Base-by-base conservation (phyloP, 2,329 filamentous ascomycete genomes). In the Ilyonectria robusta region DNA sequence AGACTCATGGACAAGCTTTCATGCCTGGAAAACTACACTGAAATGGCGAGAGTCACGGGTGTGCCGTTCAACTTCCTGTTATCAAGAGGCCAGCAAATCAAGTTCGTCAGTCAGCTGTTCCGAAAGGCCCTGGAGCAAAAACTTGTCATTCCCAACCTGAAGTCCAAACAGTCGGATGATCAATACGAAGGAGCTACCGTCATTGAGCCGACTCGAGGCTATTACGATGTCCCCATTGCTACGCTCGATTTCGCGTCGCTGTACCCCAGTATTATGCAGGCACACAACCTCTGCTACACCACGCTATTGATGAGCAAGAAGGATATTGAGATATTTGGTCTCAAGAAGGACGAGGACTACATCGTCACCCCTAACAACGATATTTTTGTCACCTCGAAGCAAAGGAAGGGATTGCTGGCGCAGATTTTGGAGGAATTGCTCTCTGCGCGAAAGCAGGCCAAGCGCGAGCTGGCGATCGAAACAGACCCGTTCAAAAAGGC, bases 41-140 rank as follows among this genome's bases (percentile, higher is more conserved):
- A 99, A 83, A 99, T 99, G 96, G 95, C 96, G 65, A 96, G 96
- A 89, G 96, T 99, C 82, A 99, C 97, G 29, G 96, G 96, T 75
- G 95, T 99, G 5, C 96, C 96, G 0, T 99, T 99, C 85, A 98
- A 97, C 78, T 97, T 92, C 77, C 87, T 99, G 50, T 87, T 99
- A 2, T 91, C 96, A 26, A 91, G 95, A 77, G 96, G 96, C 50
- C 96, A 99, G 80, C 97, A 99, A 81, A 91, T 99, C 79, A 97
- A 97, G 77, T 99, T 99, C 82, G 89, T 99, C 83, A 98, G 95
- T 79, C 96, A 99, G 78, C 86, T 99, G 17, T 99, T 97, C 86
- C 92, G 96, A 64, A 98, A 98, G 81, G 95, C 96, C 3, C 82
- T 96, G 33, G 94, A 98, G 72, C 94, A 99, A 78, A 93, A 97